Evolutionary conservation across 768 basidiomycete species (phyloP).

Genomic region (Leccinum barrowsii): DNA sequence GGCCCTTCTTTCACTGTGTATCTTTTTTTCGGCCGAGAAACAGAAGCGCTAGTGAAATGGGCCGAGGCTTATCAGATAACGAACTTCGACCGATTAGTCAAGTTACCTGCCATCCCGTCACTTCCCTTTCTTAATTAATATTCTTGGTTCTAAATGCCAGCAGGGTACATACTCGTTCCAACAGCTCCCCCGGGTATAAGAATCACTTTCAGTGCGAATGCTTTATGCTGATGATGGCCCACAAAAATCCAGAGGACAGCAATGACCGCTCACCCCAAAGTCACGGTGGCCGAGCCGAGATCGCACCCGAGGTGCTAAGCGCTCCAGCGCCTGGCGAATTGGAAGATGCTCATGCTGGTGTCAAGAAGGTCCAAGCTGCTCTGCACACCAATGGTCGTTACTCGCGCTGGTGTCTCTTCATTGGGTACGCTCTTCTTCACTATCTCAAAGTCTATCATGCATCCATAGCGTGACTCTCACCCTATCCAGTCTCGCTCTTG

Average conservation of each 20-base stretch:
- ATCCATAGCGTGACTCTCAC: neutral
- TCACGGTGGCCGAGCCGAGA: neutral
- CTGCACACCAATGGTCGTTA: conserved; percentile 50
- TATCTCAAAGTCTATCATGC: neutral
- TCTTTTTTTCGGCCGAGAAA: neutral
- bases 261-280: neutral
- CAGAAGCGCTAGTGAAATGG: neutral
- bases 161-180: conserved; percentile 17
- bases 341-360: conserved; percentile 37
- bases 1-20: neutral
- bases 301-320: neutral
- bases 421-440: conserved; percentile 40
- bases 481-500: conserved; percentile 49
- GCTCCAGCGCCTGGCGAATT: conserved; percentile 1
- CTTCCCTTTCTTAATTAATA: neutral
- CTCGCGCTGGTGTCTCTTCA: conserved; percentile 57
- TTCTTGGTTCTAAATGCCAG: conserved; percentile 10
- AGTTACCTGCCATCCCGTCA: neutral
- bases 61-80: conserved; percentile 13
- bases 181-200: conserved; percentile 13
- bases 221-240: neutral
- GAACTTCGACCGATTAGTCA: neutral
- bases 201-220: no score
- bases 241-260: conserved; percentile 3
- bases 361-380: conserved; percentile 47